Conservation (phyloP, 2,329 filamentous ascomycete species). For the Fusarium pininemorale region DNA sequence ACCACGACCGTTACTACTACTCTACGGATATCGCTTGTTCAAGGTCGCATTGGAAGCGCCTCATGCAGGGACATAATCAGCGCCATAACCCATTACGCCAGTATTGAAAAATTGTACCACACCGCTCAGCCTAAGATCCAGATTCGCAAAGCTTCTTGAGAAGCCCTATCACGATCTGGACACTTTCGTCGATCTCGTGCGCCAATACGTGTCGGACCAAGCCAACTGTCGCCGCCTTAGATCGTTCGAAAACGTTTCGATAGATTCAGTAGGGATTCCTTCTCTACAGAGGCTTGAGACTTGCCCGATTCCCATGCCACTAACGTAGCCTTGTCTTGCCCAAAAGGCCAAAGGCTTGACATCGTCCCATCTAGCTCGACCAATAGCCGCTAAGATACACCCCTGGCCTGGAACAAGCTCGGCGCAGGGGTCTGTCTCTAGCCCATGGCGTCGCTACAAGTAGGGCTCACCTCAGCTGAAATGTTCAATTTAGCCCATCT, state of each 20-base stretch:
- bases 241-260: conserved; percentile 31
- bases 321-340: conserved; percentile 27
- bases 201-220: conserved; percentile 16
- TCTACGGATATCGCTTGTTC: neutral
- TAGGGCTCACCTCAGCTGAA: conserved; percentile 54
- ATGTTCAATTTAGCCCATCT: conserved; percentile 39
- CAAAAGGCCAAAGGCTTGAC: conserved; percentile 22
- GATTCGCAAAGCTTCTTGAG: neutral
- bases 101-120: conserved; percentile 7
- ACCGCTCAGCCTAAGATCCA: conserved; percentile 20
- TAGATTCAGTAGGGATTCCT: conserved; percentile 18
- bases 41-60: conserved; percentile 21
- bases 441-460: conserved; percentile 40
- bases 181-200: conserved; percentile 22
- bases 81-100: neutral
- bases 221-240: conserved; percentile 9
- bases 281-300: conserved; percentile 28
- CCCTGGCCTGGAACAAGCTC: conserved; percentile 45
- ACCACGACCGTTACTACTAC: neutral
- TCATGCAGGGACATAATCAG: conserved; percentile 33
- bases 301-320: conserved; percentile 9
- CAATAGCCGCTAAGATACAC: conserved; percentile 39
- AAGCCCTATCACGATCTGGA: conserved; percentile 19
- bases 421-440: conserved; percentile 36
- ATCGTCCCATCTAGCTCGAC: conserved; percentile 25